Evolutionary conservation across 1,284 basidiomycete species (phyloP).

Genomic region (Naganishia albida): DNA sequence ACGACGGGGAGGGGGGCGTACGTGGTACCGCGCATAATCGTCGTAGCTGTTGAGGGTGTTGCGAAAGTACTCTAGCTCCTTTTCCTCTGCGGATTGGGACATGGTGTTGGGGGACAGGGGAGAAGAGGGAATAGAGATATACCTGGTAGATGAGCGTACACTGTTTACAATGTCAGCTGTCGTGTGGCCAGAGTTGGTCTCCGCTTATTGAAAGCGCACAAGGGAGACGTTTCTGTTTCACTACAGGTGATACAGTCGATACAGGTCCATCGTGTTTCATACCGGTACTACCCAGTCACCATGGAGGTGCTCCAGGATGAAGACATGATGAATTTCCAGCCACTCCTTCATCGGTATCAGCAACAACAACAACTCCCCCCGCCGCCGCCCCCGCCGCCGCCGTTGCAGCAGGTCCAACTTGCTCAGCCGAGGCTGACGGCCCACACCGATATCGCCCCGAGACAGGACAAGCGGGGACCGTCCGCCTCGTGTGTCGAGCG

Average conservation of each 20-base stretch:
- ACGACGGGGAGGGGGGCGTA: too few relatives aligned
- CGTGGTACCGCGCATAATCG: conserved; percentile 54
- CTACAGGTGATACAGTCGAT: too few relatives aligned
- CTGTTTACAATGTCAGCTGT: conserved; percentile 7
- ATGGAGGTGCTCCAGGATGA: conserved; percentile 4
- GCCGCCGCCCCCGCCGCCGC: background rate
- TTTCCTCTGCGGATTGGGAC: conserved; percentile 5
- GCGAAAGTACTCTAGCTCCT: conserved; percentile 49
- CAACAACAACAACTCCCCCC: background rate
- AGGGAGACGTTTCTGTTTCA: conserved; percentile 4
- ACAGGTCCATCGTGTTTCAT: background rate
- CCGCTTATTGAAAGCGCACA: conserved; percentile 12
- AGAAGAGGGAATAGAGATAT: background rate
- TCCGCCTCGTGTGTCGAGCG: background rate
- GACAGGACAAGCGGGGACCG: conserved; percentile 14
- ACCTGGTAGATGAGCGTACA: background rate
- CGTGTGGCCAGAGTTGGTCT: conserved; percentile 2
- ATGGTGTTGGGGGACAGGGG: background rate
- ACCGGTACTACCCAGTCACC: background rate
- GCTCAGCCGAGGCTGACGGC: conserved; percentile 2
- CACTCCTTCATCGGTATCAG: background rate
- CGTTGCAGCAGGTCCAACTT: background rate
- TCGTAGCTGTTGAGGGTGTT: conserved; percentile 48
- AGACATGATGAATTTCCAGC: conserved; percentile 8
- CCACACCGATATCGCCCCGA: conserved; percentile 5